phyloP scores from a whole-genome alignment of 306 rosid genomes.

The Glycine tomentella region DNA sequence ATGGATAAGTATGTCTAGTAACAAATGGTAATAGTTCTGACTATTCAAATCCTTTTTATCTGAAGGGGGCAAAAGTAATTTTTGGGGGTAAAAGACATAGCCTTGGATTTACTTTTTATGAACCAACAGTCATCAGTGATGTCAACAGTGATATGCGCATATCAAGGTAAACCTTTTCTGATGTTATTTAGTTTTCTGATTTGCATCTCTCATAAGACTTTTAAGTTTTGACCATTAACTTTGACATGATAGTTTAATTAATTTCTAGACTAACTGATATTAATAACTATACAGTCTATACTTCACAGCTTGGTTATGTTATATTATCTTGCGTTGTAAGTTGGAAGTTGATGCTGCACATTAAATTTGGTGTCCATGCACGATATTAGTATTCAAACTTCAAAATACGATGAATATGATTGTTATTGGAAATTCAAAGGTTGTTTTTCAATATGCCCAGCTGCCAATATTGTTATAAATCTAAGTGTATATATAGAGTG shows the following conservation, averaged over 20 bases:
- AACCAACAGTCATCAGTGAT: conserved; percentile 81
- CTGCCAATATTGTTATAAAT: background rate
- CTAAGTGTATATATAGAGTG: background rate
- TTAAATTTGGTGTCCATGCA: background rate
- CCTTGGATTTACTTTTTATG: conserved; percentile 88
- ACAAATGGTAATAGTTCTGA: conserved; percentile 42
- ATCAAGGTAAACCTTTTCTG: conserved; percentile 65
- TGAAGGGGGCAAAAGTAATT: conserved; percentile 91
- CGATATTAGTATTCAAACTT: background rate
- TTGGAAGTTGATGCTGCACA: conserved; percentile 2
- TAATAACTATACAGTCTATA: background rate
- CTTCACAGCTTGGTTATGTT: conserved; percentile 23
- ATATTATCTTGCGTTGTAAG: conserved; percentile 22
- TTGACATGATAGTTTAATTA: conserved; percentile 18
- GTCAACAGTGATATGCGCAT: conserved; percentile 80
- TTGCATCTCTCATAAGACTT: conserved; percentile 12
- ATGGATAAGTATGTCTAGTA: conserved; percentile 22
- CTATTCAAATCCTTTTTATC: conserved; percentile 39
- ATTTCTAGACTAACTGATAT: conserved; percentile 30
- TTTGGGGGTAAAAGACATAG: conserved; percentile 92
- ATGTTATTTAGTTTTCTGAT: conserved; percentile 21
- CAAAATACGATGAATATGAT: background rate
- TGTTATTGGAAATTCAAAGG: background rate
- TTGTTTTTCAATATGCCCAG: conserved; percentile 7
- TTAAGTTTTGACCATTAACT: conserved; percentile 8